Percentiles rank a stretch among this genome's conserved stretches.
These are phyloP conservation scores for Venturia carpophila DNA, from an alignment of 2,329 filamentous ascomycete genomes.

Conservation along the genomic window DNA sequence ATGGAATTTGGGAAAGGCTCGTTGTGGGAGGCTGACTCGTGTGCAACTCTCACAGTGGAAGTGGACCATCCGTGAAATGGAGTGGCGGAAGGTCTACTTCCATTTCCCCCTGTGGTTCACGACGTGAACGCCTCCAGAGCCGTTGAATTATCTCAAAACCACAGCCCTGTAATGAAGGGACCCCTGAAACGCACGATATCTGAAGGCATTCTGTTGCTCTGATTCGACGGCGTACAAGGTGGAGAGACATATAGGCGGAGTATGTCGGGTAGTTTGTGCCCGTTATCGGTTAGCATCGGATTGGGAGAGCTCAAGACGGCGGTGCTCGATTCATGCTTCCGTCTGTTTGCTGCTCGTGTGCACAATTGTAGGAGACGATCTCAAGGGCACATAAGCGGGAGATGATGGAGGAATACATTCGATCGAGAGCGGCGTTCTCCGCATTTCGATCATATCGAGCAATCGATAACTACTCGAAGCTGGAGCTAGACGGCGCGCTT, in stretches of 20 bases:
- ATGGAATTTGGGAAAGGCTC: too few species aligned
- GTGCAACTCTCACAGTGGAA: not conserved
- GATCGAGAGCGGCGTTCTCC: not conserved
- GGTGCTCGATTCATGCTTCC: not conserved
- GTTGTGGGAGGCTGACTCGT: too few species aligned
- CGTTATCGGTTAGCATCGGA: conserved; percentile 2
- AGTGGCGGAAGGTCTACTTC: not conserved
- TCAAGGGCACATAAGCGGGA: not conserved
- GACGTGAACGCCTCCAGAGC: not conserved
- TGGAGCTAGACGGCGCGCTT: not conserved
- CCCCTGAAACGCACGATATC: not conserved
- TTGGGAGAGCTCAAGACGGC: not conserved
- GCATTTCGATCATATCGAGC: not conserved
- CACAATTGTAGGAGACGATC: not conserved
- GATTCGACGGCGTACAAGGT: not conserved
- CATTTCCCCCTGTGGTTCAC: not conserved
- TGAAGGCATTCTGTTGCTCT: not conserved
- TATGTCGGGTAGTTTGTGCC: not conserved
- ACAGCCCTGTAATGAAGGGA: not conserved
- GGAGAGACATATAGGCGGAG: not conserved
- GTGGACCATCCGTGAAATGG: not conserved
- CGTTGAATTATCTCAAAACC: not conserved
- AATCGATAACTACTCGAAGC: not conserved
- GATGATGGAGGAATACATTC: not conserved
- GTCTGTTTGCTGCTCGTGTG: not conserved